Base-by-base conservation (phyloP, 257 asterid genomes). In the Solanum medicagineum region DNA sequence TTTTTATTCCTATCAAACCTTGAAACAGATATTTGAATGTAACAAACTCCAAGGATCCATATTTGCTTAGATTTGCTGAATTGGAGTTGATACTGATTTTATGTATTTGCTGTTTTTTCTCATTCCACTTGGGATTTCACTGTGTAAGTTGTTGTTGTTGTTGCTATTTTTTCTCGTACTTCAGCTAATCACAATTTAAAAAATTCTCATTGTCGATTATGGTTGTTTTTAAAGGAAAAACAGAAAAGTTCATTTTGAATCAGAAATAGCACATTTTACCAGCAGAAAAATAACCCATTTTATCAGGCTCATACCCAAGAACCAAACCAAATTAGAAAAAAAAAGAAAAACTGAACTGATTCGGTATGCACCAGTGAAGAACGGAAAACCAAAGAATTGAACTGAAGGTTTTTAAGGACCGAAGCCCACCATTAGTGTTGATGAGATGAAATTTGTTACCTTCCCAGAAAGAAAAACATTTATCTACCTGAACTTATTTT, bases 161-260 rank as follows among this genome's bases (percentile, higher is more conserved):
- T 36, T 36, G 42, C 42, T 36, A 36, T 89, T 81, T 93, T 22
- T 94, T 85, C 89, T 94, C 83, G 85, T 91, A 87, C 99, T 95
- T 65, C 98, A 95, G 93, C 96, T 95, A 26, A 87, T 94, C 40
- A 62, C 69, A 22, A 62, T 11, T 22, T 8, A 22, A 24, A 22
- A 62, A 62, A 24, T 4, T 60, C 32, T 60, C 68, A 60, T 60
- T 60, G 24, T 36, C 12, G 17, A 22, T 62, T 11, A 62, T 9
- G 36, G 69, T 22, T 62, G 12, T 11, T 62, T 62, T 62, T 62
- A 4, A 11, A 62, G 17, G 17, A 22, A 24, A 5, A 62, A 62
- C 70, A 62, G 70, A 24, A 62, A 11, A 6, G 70, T 62, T 7
- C 17, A 62, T 62, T 62, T 22, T 62, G 17, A 62, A 62, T 62